Evolutionary conservation across 1,284 basidiomycete species (phyloP).

Genomic region (Caloboletus firmus): DNA sequence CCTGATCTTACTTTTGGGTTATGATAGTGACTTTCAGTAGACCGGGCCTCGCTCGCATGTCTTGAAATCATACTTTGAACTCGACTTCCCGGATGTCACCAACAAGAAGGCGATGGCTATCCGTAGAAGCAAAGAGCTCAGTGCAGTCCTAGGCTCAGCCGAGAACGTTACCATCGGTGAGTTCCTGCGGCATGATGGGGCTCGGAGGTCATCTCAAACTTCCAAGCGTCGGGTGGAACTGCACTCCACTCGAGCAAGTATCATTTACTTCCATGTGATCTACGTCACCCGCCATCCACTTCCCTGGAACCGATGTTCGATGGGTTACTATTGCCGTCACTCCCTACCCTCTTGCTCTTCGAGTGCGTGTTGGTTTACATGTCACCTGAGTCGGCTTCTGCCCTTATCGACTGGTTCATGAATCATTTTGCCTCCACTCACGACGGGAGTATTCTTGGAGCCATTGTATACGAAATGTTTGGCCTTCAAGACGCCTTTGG

Average conservation of each 20-base stretch:
- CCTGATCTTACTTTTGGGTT: conserved; percentile 33
- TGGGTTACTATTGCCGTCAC: conserved; percentile 54
- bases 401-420: conserved; percentile 76
- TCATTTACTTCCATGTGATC: conserved; percentile 73
- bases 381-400: conserved; percentile 54
- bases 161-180: conserved; percentile 47
- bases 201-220: conserved; percentile 5
- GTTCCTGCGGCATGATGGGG: background rate
- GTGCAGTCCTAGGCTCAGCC: conserved; percentile 50
- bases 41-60: conserved; percentile 49
- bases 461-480: conserved; percentile 89
- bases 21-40: conserved; percentile 39
- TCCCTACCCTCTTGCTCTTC: conserved; percentile 82
- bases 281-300: conserved; percentile 54
- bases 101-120: conserved; percentile 83
- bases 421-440: conserved; percentile 45
- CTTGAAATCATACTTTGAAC: conserved; percentile 73
- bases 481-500: conserved; percentile 83
- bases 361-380: conserved; percentile 96
- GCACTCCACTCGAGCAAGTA: conserved; percentile 66
- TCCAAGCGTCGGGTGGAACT: conserved; percentile 66
- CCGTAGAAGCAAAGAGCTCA: conserved; percentile 64
- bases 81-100: conserved; percentile 89
- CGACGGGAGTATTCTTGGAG: conserved; percentile 41
- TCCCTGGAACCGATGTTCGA: conserved; percentile 42